Evolutionary conservation across 2,329 filamentous ascomycete genomes (phyloP).

Genomic region (Penicillium sp.): DNA sequence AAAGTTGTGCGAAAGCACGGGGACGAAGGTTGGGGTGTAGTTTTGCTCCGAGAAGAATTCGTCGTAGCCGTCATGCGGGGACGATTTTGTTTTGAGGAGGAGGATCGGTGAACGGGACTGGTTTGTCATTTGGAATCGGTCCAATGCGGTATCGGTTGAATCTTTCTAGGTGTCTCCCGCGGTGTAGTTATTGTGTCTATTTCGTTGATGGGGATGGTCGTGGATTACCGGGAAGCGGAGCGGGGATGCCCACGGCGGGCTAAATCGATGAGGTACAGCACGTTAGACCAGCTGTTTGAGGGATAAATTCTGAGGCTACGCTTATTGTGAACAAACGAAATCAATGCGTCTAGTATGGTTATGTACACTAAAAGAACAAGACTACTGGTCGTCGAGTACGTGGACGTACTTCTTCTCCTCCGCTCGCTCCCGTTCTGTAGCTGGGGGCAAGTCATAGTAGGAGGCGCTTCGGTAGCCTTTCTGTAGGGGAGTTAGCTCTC

Average conservation of each 20-base stretch:
- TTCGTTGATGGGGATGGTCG: background rate
- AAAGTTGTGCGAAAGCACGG: constrained; percentile 53
- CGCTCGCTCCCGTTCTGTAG: constrained; percentile 90
- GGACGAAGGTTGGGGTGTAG: constrained; percentile 49
- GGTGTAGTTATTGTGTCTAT: constrained; percentile 2
- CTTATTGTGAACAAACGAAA: constrained; percentile 35
- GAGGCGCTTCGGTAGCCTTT: constrained; percentile 87
- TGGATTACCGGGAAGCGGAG: background rate
- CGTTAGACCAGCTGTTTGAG: background rate
- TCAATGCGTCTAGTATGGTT: constrained; percentile 44
- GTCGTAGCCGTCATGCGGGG: constrained; percentile 50
- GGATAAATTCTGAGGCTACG: background rate
- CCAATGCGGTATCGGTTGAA: background rate
- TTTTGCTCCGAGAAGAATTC: constrained; percentile 46
- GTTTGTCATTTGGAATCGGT: constrained; percentile 1
- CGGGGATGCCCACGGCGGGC: constrained; percentile 1
- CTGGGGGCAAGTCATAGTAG: constrained; percentile 91
- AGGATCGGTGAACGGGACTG: constrained; percentile 40
- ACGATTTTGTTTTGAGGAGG: constrained; percentile 55
- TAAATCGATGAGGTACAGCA: background rate
- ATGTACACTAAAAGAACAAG: constrained; percentile 46
- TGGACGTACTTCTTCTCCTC: constrained; percentile 98
- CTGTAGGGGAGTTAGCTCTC: constrained; percentile 50
- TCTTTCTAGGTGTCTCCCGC: background rate
- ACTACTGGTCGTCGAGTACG: constrained; percentile 83